Evolutionary conservation across 208 protist species (phyloP), one percentile per base, ranked within the genome.

Genomic region (Spongospora subterranea): DNA sequence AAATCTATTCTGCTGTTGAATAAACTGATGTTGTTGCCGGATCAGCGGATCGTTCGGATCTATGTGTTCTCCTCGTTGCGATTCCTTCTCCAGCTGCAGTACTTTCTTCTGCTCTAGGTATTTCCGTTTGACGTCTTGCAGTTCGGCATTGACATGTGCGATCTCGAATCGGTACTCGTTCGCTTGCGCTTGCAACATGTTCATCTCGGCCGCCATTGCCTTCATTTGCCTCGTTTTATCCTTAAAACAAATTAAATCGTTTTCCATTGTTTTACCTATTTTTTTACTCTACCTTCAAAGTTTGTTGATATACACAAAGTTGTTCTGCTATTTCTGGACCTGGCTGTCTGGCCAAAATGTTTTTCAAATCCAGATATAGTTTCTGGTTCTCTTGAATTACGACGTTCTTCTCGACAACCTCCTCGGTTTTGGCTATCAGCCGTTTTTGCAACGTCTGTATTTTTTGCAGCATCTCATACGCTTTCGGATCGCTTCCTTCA

Each of bases 391-490:
- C 94, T 90, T 96, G 94, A 29, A 99, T 95, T 45, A 96, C 53
- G 88, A 96, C 64, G 90, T 96, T 95, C 93, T 97, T 98, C 65
- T 95, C 95, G 20, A 96, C 94, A 46, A 97, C 94, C 46, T 93
- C 89, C 92, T 99, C 97, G 0, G 96, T 96, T 91, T 99, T 99
- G 17, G 93, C 92, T n/a, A 99, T 96, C 32, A 99, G 94, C 41
- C 97, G 95, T 76, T 95, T 96, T 94, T 99, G 98, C 32, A 99
- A 93, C n/a, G 96, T 96, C 66, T 99, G 97, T 1, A 99, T 97
- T 93, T 99, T 99, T 90, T 98, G 96, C 29, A 99, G 94, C 50
- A 98, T 96, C 89, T 99, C 98, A 88, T 97, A 95, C 39, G 97
- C 92, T 38, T 45, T 45, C n/a, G 91, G 91, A 45, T 94, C 93